Evolutionary conservation across 164 flowering plant species (phyloP).

Genomic region (Nymphaea colorata): DNA sequence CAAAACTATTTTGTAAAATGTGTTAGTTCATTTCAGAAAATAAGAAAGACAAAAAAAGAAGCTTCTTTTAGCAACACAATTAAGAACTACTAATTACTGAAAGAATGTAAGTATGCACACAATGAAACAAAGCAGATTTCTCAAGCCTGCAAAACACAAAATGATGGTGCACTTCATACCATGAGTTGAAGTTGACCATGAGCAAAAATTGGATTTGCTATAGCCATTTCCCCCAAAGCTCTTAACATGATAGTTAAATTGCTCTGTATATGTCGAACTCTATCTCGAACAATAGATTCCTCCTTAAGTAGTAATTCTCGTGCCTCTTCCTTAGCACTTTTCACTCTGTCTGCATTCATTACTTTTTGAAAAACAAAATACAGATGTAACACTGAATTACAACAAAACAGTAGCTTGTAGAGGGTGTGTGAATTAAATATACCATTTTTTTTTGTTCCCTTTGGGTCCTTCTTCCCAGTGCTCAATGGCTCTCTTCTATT

Average conservation of each 20-base stretch:
- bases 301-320: conserved; percentile 69
- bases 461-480: conserved; percentile 61
- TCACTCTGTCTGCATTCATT: conserved; percentile 51
- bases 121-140: no score
- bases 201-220: conserved; percentile 74
- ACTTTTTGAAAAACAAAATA: conserved; percentile 5
- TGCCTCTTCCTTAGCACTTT: conserved; percentile 93
- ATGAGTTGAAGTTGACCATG: conserved; percentile 90
- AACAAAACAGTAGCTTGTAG: background rate
- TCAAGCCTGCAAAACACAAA: background rate
- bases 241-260: conserved; percentile 60
- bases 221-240: conserved; percentile 82
- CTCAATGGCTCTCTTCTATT: conserved; percentile 32
- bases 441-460: conserved; percentile 65
- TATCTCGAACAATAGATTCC: conserved; percentile 66
- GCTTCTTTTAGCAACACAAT: no score
- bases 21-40: no score
- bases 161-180: conserved; percentile 29
- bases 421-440: conserved; percentile 8
- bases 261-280: conserved; percentile 51
- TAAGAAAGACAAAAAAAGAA: no score
- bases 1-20: no score
- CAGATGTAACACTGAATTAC: background rate
- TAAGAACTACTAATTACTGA: no score
- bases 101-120: no score